Evolutionary conservation across 2,329 filamentous ascomycete species (phyloP).

Genomic region (Apiospora malaysiana): DNA sequence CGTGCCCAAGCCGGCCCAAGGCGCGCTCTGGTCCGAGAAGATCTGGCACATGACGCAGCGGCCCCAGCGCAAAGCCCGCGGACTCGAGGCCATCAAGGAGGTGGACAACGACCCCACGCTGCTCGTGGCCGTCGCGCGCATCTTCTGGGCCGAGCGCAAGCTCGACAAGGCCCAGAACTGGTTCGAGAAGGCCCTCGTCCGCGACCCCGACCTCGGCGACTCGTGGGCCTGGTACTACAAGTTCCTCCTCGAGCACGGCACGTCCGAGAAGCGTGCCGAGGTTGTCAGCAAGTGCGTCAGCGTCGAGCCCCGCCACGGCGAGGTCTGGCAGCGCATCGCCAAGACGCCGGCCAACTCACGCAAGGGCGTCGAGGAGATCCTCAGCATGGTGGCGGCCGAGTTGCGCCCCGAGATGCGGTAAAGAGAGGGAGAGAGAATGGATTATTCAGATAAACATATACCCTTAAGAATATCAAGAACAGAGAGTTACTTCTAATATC

Average conservation of each 20-base stretch:
- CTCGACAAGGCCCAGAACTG: conserved; percentile 94
- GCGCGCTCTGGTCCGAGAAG: conserved; percentile 89
- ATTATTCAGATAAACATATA: too few species aligned
- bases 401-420: too few species aligned
- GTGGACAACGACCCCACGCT: conserved; percentile 90
- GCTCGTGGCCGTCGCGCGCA: conserved; percentile 89
- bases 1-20: conserved; percentile 74
- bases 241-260: conserved; percentile 90
- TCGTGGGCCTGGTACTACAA: conserved; percentile 99
- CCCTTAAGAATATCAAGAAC: too few species aligned
- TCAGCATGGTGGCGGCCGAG: conserved; percentile 75
- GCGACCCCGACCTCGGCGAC: conserved; percentile 88
- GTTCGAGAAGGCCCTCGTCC: conserved; percentile 94
- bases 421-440: too few species aligned
- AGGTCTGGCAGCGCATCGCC: conserved; percentile 84
- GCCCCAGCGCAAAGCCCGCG: conserved; percentile 89
- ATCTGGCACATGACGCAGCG: conserved; percentile 94
- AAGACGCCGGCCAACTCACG: conserved; percentile 86
- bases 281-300: conserved; percentile 80
- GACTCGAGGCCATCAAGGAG: conserved; percentile 94
- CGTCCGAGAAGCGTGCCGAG: conserved; percentile 88
- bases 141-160: conserved; percentile 93
- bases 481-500: too few species aligned
- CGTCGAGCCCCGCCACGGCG: conserved; percentile 89
- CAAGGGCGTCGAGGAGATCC: conserved; percentile 77